A percentile compares a stretch with the other conserved stretches of the same genome.
phyloP scores from a whole-genome alignment of 768 basidiomycete genomes.

The Trametes coccinea region DNA sequence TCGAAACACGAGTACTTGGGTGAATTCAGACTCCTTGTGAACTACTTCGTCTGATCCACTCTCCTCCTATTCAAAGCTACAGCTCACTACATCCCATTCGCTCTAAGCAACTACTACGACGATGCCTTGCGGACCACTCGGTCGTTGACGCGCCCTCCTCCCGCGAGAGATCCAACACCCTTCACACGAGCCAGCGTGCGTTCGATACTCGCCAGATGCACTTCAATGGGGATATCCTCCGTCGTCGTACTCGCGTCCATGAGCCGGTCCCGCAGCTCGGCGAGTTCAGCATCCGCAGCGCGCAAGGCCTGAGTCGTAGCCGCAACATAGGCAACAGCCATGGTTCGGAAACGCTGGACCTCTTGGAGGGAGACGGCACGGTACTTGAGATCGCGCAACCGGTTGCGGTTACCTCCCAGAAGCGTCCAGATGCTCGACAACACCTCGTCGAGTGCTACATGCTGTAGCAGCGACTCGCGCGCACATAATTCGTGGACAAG shows the following conservation, averaged over 20 bases:
- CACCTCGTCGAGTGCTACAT: constrained; percentile 49
- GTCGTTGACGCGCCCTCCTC: too few relatives aligned
- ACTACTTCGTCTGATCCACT: too few relatives aligned
- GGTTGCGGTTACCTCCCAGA: constrained; percentile 58
- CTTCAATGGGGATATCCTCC: constrained; percentile 59
- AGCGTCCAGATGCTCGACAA: constrained; percentile 68
- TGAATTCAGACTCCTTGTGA: too few relatives aligned
- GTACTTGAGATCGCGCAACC: constrained; percentile 47
- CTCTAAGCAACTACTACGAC: too few relatives aligned
- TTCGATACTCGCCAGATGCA: constrained; percentile 72
- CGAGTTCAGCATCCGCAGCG: constrained; percentile 69
- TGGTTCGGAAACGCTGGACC: constrained; percentile 55
- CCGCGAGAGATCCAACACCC: too few relatives aligned
- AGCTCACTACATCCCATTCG: too few relatives aligned
- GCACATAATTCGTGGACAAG: constrained; percentile 56
- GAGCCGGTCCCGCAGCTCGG: constrained; percentile 69
- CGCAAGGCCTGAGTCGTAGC: constrained; percentile 59
- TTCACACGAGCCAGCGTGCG: constrained; percentile 41
- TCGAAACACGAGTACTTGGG: too few relatives aligned
- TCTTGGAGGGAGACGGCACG: constrained; percentile 55
- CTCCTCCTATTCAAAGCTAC: too few relatives aligned
- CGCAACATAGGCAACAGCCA: constrained; percentile 63
- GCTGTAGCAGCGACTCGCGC: constrained; percentile 53
- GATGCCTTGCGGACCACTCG: too few relatives aligned
- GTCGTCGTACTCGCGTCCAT: constrained; percentile 61